Conservation (phyloP, 163 green algal species). For the Scenedesmus sp. region DNA sequence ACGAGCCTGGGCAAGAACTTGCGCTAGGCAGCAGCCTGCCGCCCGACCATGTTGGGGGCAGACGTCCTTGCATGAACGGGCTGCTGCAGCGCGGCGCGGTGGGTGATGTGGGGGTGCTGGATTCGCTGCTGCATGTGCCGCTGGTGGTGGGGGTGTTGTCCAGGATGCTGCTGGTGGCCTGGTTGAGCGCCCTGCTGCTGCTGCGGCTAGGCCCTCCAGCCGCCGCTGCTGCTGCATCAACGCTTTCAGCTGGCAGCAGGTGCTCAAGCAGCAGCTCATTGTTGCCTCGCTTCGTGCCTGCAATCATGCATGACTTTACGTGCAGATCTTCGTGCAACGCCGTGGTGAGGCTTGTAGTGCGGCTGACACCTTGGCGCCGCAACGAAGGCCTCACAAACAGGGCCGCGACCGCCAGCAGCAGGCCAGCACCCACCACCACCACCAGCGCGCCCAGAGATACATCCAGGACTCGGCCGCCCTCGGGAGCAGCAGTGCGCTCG, state of each 20-base stretch:
- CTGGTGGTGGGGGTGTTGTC: not conserved
- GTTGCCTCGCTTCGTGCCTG: not conserved
- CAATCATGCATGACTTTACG: not conserved
- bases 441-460: not conserved
- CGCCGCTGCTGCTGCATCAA: not conserved
- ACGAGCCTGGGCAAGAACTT: not conserved
- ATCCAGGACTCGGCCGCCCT: not conserved
- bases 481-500: not conserved
- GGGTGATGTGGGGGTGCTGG: not conserved
- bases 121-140: conserved; percentile 10
- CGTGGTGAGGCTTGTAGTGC: conserved; percentile 12
- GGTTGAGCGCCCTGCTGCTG: not conserved
- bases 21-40: not conserved
- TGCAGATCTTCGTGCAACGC: not conserved
- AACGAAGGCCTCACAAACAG: not conserved
- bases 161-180: not conserved
- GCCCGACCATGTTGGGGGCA: not conserved
- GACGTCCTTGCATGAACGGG: not conserved
- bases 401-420: not conserved
- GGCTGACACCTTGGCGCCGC: not conserved
- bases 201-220: not conserved
- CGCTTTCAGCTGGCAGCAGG: not conserved
- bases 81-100: not conserved
- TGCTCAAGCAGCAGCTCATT: not conserved
- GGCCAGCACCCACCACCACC: not conserved